Evolutionary conservation across 106 monocot species (phyloP).

Genomic region (Dactylorhiza incarnata): DNA sequence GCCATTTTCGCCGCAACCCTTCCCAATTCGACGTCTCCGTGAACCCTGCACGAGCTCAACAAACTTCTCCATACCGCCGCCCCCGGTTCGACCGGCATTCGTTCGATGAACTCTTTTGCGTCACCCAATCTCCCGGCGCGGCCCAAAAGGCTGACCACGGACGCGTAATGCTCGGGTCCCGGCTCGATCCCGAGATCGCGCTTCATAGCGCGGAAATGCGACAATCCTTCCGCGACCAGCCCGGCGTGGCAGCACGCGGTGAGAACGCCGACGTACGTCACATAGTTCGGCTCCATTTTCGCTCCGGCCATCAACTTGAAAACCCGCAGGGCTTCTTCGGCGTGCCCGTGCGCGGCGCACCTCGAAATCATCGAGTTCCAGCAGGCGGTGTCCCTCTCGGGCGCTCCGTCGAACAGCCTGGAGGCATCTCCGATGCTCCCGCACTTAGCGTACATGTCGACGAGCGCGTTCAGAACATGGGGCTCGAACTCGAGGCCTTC

Average conservation of each 20-base stretch:
- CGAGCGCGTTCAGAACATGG: conserved; percentile 72
- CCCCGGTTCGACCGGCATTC: conserved; percentile 54
- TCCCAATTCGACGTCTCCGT: conserved; percentile 62
- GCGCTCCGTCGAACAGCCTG: conserved; percentile 28
- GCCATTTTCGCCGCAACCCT: conserved; percentile 68
- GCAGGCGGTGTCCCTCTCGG: conserved; percentile 47
- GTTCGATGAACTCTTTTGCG: conserved; percentile 61
- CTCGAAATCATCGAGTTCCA: conserved; percentile 95
- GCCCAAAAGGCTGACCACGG: conserved; percentile 62
- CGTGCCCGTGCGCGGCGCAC: conserved; percentile 70
- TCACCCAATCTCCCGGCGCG: conserved; percentile 54
- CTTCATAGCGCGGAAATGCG: conserved; percentile 58
- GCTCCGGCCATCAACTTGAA: conserved; percentile 42
- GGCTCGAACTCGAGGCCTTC: conserved; percentile 38
- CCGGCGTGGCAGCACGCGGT: conserved; percentile 82
- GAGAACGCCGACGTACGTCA: conserved; percentile 75
- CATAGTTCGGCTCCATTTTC: conserved; percentile 49
- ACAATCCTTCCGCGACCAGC: conserved; percentile 60
- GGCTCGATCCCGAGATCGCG: conserved; percentile 49
- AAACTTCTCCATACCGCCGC: conserved; percentile 70
- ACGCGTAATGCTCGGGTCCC: conserved; percentile 78
- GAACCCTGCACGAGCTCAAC: conserved; percentile 49
- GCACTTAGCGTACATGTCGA: conserved; percentile 94
- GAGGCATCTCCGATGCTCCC: conserved; percentile 64
- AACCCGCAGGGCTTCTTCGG: conserved; percentile 50